Evolutionary conservation across 2,329 filamentous ascomycete species (phyloP), one percentile per base, ranked within the genome.

Genomic region (Aspergillus pseudoviridinutans): DNA sequence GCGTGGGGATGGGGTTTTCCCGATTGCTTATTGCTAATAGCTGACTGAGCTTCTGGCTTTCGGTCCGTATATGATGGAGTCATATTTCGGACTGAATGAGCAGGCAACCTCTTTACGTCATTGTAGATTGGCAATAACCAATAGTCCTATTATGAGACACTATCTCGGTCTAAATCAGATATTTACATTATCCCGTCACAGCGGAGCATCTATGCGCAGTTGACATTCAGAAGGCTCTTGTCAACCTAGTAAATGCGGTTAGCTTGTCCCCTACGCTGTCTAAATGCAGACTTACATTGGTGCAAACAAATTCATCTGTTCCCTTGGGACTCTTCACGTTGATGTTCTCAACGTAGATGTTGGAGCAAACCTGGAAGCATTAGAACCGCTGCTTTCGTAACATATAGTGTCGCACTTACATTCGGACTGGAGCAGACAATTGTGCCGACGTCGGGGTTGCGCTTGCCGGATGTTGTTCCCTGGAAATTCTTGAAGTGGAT

Each of bases 401-500:
- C 3, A 17, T 1, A 32, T 1, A 22, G 17, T 20, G 6, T 8
- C 49, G 27, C 59, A 72, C 81, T 78, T 27, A 83, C 83, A 20
- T 69, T 72, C 2, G 72, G 68, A 53, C 77, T 80, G 44, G 78
- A 80, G 58, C 80, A 82, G 8, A 80, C 76, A 54, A 82, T 72
- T 1, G 74, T 79, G 9, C 76, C 79, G 28, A 80, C 78, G 32
- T 76, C 61, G 1, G 79, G 79, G 22, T 77, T 70, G 50, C 77
- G 66, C 50, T 75, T 76, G 5, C 66, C 73, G 14, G 75, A 79
- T 2, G 84, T 85, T 1, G 76, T 82, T 0, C 84, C 84, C 24
- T 71, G 70, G 66, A 87, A 81, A 61, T 86, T 81, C 58, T 76
- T 81, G 66, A 87, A 82, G 4, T 76, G 72, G 50, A 87, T 73